Conservation (phyloP, 345 rosid genomes). For the Iberis pinnata region DNA sequence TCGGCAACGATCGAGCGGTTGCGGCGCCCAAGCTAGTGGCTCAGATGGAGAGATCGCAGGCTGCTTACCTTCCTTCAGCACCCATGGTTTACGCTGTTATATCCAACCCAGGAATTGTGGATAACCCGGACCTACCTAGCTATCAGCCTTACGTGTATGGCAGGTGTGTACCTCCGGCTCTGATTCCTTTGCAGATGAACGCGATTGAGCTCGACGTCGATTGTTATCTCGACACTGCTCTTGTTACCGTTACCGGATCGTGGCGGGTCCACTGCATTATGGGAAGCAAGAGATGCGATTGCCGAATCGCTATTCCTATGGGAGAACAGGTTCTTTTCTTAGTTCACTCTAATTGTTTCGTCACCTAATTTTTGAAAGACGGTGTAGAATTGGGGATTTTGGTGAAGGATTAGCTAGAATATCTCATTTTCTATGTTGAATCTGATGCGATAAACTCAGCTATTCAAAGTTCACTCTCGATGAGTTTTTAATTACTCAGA, state of each 20-base stretch:
- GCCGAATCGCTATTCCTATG: slow-evolving; percentile 78
- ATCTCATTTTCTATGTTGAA: neutral
- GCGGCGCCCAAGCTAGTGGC: slow-evolving; percentile 52
- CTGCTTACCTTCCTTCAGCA: slow-evolving; percentile 44
- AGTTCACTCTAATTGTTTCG: too few relatives aligned
- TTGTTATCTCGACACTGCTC: slow-evolving; percentile 54
- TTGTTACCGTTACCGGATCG: slow-evolving; percentile 49
- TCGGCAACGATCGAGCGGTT: slow-evolving; percentile 72
- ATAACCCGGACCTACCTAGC: slow-evolving; percentile 89
- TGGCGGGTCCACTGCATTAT: slow-evolving; percentile 92
- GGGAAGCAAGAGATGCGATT: slow-evolving; percentile 83
- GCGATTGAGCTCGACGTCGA: slow-evolving; percentile 53
- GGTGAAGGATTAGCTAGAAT: neutral
- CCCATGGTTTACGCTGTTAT: slow-evolving; percentile 89
- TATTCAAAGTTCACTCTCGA: too few relatives aligned
- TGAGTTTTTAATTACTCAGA: too few relatives aligned
- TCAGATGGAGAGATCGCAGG: slow-evolving; percentile 45
- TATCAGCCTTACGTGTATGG: slow-evolving; percentile 97
- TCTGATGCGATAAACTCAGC: too few relatives aligned
- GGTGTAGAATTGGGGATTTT: neutral
- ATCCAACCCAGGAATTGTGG: slow-evolving; percentile 67
- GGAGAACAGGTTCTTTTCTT: slow-evolving; percentile 62
- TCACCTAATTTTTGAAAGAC: too few relatives aligned
- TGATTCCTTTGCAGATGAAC: slow-evolving; percentile 84
- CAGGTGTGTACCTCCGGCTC: slow-evolving; percentile 78